These are phyloP conservation scores for Exophiala bonariae DNA, from an alignment of 2,329 filamentous ascomycete genomes.

Conservation along the genomic window DNA sequence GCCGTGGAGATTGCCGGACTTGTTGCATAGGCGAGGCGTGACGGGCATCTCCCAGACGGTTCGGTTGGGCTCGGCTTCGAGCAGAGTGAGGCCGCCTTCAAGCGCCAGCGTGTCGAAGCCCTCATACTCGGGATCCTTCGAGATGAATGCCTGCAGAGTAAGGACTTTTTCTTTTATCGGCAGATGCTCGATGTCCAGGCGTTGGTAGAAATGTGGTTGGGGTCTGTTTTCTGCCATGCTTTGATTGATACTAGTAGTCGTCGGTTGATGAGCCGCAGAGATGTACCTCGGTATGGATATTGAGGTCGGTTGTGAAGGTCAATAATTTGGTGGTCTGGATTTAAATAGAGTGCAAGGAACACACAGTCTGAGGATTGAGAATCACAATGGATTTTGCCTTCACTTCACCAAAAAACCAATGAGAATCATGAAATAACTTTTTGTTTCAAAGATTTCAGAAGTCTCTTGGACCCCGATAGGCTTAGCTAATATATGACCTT, in stretches of 20 bases:
- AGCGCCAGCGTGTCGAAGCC: slow-evolving; percentile 22
- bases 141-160: slow-evolving; percentile 10
- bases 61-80: slow-evolving; percentile 15
- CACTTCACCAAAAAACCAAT: too few relatives aligned
- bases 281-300: too few relatives aligned
- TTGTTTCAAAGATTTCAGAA: too few relatives aligned
- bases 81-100: slow-evolving; percentile 3
- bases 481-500: too few relatives aligned
- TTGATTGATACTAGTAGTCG: not conserved
- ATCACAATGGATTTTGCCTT: too few relatives aligned
- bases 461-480: too few relatives aligned
- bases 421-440: too few relatives aligned
- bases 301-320: too few relatives aligned
- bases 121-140: slow-evolving; percentile 15
- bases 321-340: too few relatives aligned
- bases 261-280: too few relatives aligned
- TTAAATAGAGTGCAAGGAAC: too few relatives aligned
- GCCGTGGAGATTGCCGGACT: slow-evolving; percentile 23
- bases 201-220: slow-evolving; percentile 10
- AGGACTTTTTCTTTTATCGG: slow-evolving; percentile 18
- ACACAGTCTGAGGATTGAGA: too few relatives aligned
- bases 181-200: slow-evolving; percentile 5
- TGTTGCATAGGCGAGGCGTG: slow-evolving; percentile 20
- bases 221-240: slow-evolving; percentile 4
- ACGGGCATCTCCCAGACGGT: slow-evolving; percentile 21